Evolutionary conservation across 2,329 filamentous ascomycete genomes (phyloP).

Genomic region (Aspergillus ustus): DNA sequence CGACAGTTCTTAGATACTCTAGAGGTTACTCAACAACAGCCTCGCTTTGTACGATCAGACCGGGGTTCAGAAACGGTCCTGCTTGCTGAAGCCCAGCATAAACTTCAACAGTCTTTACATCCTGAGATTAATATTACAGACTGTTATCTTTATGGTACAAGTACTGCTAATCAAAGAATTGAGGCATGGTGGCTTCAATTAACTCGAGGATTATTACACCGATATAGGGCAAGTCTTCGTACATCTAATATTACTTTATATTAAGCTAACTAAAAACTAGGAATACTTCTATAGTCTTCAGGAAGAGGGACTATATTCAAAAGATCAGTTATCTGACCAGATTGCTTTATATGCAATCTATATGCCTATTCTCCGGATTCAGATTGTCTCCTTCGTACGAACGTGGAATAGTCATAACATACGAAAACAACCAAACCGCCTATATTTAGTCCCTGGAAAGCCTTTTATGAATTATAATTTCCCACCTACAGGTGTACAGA

Average conservation of each 20-base stretch:
- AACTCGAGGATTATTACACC: too few species aligned
- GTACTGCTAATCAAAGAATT: too few species aligned
- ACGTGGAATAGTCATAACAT: background rate
- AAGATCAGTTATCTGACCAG: too few species aligned
- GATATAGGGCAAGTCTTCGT: too few species aligned
- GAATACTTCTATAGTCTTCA: too few species aligned
- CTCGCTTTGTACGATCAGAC: constrained; percentile 18
- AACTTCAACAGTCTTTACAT: constrained; percentile 7
- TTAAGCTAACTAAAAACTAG: too few species aligned
- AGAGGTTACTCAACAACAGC: constrained; percentile 13
- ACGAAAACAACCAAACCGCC: background rate
- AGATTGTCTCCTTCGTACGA: background rate
- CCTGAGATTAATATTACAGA: constrained; percentile 11
- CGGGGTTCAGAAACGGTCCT: constrained; percentile 14
- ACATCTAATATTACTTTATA: too few species aligned
- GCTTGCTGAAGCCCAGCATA: constrained; percentile 15
- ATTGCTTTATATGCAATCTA: background rate
- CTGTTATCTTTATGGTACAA: constrained; percentile 19
- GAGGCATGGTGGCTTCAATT: too few species aligned
- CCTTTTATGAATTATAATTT: background rate
- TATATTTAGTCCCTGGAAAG: background rate
- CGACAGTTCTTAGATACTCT: constrained; percentile 21
- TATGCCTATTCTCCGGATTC: background rate
- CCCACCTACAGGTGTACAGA: background rate
- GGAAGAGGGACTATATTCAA: too few species aligned